Evolutionary conservation across 495 filamentous ascomycete genomes (phyloP).

Genomic region (Xylaria flabelliformis): DNA sequence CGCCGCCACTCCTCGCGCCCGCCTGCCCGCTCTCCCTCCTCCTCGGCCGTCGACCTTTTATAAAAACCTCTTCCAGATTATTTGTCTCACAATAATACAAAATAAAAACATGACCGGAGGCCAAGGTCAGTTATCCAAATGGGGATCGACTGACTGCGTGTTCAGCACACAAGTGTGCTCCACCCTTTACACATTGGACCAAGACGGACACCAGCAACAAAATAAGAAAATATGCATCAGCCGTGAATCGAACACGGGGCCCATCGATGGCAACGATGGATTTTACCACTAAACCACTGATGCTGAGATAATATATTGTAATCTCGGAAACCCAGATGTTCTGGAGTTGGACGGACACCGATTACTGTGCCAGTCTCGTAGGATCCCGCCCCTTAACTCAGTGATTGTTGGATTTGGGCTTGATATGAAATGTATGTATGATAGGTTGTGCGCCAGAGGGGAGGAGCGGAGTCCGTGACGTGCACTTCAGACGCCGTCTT

Average conservation of each 20-base stretch:
- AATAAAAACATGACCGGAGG: no score
- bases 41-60: no score
- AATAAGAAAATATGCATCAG: constrained; percentile 42
- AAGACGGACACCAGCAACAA: not conserved
- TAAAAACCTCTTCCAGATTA: not conserved
- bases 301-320: constrained; percentile 10
- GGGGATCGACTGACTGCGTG: not conserved
- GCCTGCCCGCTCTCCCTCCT: no score
- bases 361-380: not conserved
- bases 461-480: not conserved
- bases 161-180: not conserved
- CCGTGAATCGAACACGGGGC: constrained; percentile 59
- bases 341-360: not conserved
- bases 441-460: no score
- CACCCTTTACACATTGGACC: not conserved
- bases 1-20: no score
- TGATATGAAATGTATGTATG: not conserved
- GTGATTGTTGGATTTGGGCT: no score
- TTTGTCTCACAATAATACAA: no score
- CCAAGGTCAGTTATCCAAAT: not conserved
- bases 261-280: constrained; percentile 61
- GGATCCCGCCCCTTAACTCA: not conserved
- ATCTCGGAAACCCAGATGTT: not conserved
- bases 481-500: no score
- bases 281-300: constrained; percentile 61